phyloP scores from a whole-genome alignment of 139 green algal species.

The Gonium pectorale region DNA sequence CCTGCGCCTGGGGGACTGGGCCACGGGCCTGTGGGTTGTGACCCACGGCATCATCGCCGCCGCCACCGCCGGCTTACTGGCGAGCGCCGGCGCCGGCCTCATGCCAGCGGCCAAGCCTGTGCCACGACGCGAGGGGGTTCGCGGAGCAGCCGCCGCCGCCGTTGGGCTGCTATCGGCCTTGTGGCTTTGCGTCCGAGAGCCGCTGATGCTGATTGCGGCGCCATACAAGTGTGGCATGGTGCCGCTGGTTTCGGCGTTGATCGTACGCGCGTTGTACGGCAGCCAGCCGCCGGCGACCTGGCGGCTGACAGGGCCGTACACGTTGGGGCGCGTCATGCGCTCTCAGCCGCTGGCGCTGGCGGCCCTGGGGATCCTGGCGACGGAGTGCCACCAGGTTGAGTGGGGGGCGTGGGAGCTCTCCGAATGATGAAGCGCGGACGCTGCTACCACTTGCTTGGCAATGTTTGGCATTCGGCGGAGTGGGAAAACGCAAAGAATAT shows the following conservation, averaged over 20 bases:
- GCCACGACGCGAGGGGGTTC: neutral
- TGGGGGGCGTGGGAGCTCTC: no score
- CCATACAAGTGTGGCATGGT: neutral
- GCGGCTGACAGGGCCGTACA: neutral
- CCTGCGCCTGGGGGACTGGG: neutral
- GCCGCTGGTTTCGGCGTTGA: neutral
- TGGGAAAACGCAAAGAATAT: no score
- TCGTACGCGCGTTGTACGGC: neutral
- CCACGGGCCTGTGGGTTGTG: neutral
- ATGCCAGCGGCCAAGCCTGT: neutral
- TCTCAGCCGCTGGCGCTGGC: neutral
- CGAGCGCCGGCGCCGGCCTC: neutral
- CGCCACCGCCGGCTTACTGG: neutral
- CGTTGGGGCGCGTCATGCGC: neutral
- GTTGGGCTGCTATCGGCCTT: neutral
- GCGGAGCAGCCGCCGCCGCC: neutral
- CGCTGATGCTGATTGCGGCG: neutral
- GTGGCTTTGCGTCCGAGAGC: neutral
- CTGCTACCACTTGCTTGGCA: no score
- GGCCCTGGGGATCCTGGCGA: neutral
- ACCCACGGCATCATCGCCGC: neutral
- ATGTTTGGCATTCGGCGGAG: no score
- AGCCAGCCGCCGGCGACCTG: neutral
- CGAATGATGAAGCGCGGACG: no score
- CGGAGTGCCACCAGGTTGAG: constrained; percentile 4